These are phyloP conservation scores for Nissolia schottii DNA, from an alignment of 306 rosid genomes.

Conservation along the genomic window DNA sequence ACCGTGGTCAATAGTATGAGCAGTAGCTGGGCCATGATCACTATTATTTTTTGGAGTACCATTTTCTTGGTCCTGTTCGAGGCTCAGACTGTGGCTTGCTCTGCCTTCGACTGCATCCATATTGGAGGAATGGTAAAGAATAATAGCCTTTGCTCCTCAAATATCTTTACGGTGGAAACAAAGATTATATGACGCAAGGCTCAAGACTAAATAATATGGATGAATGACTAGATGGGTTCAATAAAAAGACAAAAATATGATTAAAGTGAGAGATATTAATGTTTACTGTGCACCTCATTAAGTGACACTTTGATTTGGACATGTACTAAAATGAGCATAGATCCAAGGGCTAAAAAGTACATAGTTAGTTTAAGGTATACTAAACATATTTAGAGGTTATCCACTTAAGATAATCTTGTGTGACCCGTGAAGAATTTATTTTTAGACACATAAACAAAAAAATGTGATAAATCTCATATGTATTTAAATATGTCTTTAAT, in stretches of 20 bases:
- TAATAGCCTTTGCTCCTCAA: not conserved
- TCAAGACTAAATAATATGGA: not conserved
- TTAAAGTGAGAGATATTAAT: not conserved
- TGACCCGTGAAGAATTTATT: too few species aligned
- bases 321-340: too few species aligned
- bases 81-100: slow-evolving; percentile 17
- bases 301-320: too few species aligned
- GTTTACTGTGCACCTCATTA: too few species aligned
- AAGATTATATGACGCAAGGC: not conserved
- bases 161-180: not conserved
- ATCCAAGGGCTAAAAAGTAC: too few species aligned
- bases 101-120: slow-evolving; percentile 40
- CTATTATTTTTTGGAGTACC: not conserved
- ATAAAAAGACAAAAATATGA: not conserved
- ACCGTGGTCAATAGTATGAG: slow-evolving; percentile 54
- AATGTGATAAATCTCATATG: too few species aligned
- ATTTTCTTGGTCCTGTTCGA: slow-evolving; percentile 29
- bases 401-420: too few species aligned
- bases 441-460: too few species aligned
- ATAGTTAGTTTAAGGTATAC: too few species aligned
- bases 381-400: too few species aligned
- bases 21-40: slow-evolving; percentile 33
- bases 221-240: not conserved
- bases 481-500: too few species aligned
- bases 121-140: not conserved